Evolutionary conservation across 2,329 filamentous ascomycete genomes (phyloP), one percentile per base, ranked within the genome.

Genomic region (Xylariaceae sp.): DNA sequence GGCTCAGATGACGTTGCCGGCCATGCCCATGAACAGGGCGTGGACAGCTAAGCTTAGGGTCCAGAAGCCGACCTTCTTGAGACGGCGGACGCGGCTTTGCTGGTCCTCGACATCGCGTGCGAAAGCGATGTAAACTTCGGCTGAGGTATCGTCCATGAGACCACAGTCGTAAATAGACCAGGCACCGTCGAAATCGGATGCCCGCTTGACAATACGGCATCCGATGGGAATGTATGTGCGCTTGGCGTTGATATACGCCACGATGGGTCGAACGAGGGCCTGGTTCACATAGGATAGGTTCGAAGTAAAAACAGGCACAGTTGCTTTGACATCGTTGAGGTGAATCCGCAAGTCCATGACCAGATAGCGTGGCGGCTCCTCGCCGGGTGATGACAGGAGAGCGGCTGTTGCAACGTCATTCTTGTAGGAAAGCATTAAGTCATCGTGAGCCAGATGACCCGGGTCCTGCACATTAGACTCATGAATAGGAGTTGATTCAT

Each of bases 31-130:
- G 71, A 97, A 94, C 41, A 99, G 82, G 2, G 93, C 94, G 72
- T 99, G 94, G 6, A 93, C 89, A 5, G 93, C 90, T 59, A 99
- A 78, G 67, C 93, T 92, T 58, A 97, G 80, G 2, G 92, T 96
- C 94, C 94, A 99, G 69, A 97, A 87, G 37, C 94, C 94, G 34
- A 96, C 94, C 76, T 97, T 96, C 73, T 92, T 96, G 72, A 99
- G 88, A 50, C 94, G 83, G 54, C 93, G 82, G 66, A 91, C 88
- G 55, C 92, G 86, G 65, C 88, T 90, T 73, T 96, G 88, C 68
- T 94, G 89, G 74, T 97, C 89, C 63, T 92, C 87, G 37, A 99
- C 91, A 73, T 97, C 91, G 64, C 86, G 85, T 44, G 92, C 92
- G 75, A 99, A 97, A 0, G 94, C 94, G 68, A 93, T 86, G 73